Conservation (phyloP, 768 basidiomycete species). For the Kwoniella botswanensis region DNA sequence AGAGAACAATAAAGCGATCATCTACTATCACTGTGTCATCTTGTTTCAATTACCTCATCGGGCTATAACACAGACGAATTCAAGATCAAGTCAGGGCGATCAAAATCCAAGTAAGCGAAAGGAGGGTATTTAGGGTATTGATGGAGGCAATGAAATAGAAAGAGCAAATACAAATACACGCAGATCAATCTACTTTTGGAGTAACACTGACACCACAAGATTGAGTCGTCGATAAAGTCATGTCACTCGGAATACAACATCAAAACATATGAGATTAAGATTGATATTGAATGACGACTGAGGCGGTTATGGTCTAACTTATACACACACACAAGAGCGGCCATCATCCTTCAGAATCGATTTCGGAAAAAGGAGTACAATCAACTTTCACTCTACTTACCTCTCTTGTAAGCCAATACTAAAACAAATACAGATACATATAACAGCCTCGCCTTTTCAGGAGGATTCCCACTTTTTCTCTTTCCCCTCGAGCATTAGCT, state of each 20-base stretch:
- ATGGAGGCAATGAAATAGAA: neutral
- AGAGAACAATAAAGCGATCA: neutral
- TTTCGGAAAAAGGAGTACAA: neutral
- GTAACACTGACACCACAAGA: neutral
- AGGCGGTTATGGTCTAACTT: neutral
- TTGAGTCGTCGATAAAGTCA: neutral
- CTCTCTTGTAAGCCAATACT: conserved; percentile 3
- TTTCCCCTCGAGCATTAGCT: neutral
- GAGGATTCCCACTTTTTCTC: neutral
- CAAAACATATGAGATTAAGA: neutral
- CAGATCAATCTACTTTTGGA: conserved; percentile 11
- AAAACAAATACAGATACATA: neutral
- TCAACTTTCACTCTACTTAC: neutral
- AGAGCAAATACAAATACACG: neutral
- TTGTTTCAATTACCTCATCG: neutral
- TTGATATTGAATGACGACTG: neutral
- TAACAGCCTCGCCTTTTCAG: neutral
- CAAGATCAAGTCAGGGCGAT: neutral
- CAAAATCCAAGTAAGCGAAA: conserved; percentile 9
- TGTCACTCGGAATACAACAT: neutral
- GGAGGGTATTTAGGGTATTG: neutral
- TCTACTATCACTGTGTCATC: neutral
- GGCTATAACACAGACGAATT: neutral
- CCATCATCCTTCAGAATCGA: neutral
- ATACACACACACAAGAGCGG: neutral